Percentiles rank a stretch among this genome's conserved stretches.
These are phyloP conservation scores for Colletotrichum destructivum DNA, from an alignment of 2,329 filamentous ascomycete species.

Conservation along the genomic window DNA sequence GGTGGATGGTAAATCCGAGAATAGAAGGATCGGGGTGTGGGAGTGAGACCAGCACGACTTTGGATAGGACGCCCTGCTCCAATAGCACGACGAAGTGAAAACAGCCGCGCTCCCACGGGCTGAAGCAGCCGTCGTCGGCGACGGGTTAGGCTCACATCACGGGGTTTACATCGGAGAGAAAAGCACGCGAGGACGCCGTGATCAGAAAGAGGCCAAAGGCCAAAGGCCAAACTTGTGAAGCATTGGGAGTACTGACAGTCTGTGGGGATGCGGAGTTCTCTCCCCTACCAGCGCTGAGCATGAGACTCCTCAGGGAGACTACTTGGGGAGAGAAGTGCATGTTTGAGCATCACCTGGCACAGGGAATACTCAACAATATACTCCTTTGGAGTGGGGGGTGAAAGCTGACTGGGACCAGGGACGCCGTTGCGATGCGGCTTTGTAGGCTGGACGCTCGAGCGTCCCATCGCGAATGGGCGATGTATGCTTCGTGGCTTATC, in stretches of 20 bases:
- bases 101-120: slow-evolving; percentile 45
- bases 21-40: too few relatives aligned
- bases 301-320: background rate
- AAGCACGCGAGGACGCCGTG: background rate
- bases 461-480: background rate
- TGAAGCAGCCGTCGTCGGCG: slow-evolving; percentile 44
- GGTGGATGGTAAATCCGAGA: too few relatives aligned
- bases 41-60: slow-evolving; percentile 43
- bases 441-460: background rate
- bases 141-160: too few relatives aligned
- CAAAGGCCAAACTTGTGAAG: background rate
- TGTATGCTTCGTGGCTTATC: background rate
- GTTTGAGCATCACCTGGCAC: background rate
- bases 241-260: background rate
- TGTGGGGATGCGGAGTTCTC: background rate
- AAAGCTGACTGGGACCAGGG: background rate
- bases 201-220: too few relatives aligned
- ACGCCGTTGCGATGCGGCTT: background rate
- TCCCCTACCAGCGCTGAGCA: background rate
- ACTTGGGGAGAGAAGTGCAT: too few relatives aligned
- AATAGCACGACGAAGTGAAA: slow-evolving; percentile 52
- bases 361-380: background rate
- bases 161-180: background rate
- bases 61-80: slow-evolving; percentile 50
- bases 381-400: background rate